Percentiles rank a stretch among this genome's conserved stretches.
These are phyloP conservation scores for Panellus pusillus DNA, from an alignment of 768 basidiomycete species.

Conservation along the genomic window DNA sequence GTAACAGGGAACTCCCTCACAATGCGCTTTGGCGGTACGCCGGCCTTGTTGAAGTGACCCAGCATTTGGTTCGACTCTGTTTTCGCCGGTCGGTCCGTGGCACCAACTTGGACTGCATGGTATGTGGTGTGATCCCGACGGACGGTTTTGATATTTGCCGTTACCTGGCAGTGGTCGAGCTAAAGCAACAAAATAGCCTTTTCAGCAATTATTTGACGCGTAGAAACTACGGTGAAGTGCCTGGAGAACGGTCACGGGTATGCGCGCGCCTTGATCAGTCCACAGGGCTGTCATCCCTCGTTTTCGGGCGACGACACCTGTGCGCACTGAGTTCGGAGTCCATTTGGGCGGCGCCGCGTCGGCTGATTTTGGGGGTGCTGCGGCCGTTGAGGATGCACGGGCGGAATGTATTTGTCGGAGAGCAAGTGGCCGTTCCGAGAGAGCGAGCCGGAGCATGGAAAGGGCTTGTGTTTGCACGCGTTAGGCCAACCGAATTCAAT, in stretches of 20 bases:
- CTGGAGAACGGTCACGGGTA: conserved; percentile 94
- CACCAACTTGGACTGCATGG: conserved; percentile 93
- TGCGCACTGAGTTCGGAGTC: conserved; percentile 83
- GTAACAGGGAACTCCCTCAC: conserved; percentile 90
- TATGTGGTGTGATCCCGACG: conserved; percentile 70
- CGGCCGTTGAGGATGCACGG: conserved; percentile 22
- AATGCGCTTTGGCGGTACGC: conserved; percentile 77
- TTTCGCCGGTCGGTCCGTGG: conserved; percentile 71
- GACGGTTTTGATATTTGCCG: conserved; percentile 68
- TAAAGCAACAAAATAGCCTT: conserved; percentile 28
- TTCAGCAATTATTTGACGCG: conserved; percentile 1
- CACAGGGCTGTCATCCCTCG: conserved; percentile 94
- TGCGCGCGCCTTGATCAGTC: conserved; percentile 83
- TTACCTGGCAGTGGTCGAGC: conserved; percentile 90
- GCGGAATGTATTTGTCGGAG: conserved; percentile 48
- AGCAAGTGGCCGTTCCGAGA: conserved; percentile 36
- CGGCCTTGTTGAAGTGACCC: conserved; percentile 86
- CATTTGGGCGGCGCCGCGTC: conserved; percentile 54
- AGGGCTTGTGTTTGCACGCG: neutral
- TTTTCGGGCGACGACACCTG: conserved; percentile 92
- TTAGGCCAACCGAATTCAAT: conserved; percentile 1
- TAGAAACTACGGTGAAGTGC: conserved; percentile 39
- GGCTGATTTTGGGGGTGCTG: conserved; percentile 29
- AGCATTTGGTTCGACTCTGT: conserved; percentile 77
- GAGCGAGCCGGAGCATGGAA: conserved; percentile 53